These are phyloP conservation scores for peach (Prunus persica) DNA, from an alignment of 306 rosid genomes.

Conservation along the genomic window DNA sequence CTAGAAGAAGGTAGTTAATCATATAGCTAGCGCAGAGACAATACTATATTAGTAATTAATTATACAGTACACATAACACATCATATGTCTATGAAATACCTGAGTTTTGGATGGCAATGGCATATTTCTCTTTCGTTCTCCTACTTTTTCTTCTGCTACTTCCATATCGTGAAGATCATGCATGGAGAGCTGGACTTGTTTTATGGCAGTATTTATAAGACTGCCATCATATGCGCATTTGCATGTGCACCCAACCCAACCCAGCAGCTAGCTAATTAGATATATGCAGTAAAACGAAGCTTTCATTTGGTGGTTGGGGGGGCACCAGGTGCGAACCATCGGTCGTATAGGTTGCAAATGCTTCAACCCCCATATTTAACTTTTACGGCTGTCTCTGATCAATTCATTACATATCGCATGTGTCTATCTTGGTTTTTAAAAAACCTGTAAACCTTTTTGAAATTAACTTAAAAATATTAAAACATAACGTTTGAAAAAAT, in stretches of 20 bases:
- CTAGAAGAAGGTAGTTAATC: too few relatives aligned
- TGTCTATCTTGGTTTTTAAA: too few relatives aligned
- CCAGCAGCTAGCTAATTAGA: not conserved
- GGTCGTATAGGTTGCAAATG: not conserved
- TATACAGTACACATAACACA: too few relatives aligned
- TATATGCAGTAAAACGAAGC: not conserved
- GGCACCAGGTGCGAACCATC: constrained; percentile 7
- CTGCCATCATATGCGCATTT: not conserved
- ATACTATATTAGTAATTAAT: too few relatives aligned
- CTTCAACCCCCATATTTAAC: not conserved
- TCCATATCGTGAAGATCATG: not conserved
- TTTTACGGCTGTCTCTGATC: not conserved
- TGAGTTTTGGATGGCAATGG: not conserved
- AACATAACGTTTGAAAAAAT: too few relatives aligned
- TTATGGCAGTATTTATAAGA: not conserved
- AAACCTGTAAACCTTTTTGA: too few relatives aligned
- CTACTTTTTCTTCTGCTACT: not conserved
- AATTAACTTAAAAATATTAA: too few relatives aligned
- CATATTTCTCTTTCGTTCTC: not conserved
- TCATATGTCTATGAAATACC: not conserved
- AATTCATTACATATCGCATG: not conserved
- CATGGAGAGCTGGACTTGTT: not conserved
- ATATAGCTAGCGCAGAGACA: too few relatives aligned
- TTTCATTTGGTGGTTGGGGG: constrained; percentile 15
- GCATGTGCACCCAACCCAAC: not conserved